Percentiles rank a stretch among this genome's conserved stretches.
phyloP scores from a whole-genome alignment of 352 stramenopile species.

The Aphanomyces euteiches region DNA sequence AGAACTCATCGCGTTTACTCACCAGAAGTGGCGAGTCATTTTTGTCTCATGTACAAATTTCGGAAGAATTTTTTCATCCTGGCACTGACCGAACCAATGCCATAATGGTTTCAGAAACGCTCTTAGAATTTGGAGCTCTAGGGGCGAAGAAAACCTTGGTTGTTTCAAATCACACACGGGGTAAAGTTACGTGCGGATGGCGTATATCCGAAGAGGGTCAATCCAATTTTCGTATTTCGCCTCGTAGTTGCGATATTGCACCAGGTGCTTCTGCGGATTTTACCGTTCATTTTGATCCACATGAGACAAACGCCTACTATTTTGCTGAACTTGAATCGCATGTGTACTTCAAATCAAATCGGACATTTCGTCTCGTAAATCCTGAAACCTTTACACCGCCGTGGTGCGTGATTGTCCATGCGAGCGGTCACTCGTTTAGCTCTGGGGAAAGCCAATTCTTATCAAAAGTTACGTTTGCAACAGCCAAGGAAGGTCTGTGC shows the following conservation, averaged over 20 bases:
- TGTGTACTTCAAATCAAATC: conserved; percentile 90
- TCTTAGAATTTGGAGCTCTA: conserved; percentile 80
- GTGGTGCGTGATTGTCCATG: conserved; percentile 75
- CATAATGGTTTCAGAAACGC: conserved; percentile 41
- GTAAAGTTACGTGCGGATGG: conserved; percentile 81
- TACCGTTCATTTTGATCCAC: conserved; percentile 75
- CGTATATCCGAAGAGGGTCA: conserved; percentile 41
- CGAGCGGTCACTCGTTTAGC: conserved; percentile 85
- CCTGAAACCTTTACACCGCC: conserved; percentile 88
- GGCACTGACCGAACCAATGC: conserved; percentile 56
- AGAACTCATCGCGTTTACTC: conserved; percentile 42
- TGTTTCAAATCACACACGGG: conserved; percentile 83
- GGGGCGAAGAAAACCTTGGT: conserved; percentile 63
- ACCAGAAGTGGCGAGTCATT: conserved; percentile 83
- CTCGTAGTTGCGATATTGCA: conserved; percentile 69
- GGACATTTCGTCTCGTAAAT: conserved; percentile 91
- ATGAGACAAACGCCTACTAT: conserved; percentile 81
- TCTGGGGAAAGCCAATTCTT: conserved; percentile 83
- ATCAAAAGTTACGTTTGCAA: conserved; percentile 67
- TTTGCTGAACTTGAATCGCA: conserved; percentile 86
- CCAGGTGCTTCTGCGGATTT: conserved; percentile 74
- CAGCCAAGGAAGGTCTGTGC: conserved; percentile 49
- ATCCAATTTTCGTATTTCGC: conserved; percentile 65
- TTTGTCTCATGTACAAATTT: conserved; percentile 63
- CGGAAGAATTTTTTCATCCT: conserved; percentile 81